Evolutionary conservation across 2,329 filamentous ascomycete genomes (phyloP).

Genomic region (Nigrospora sphaerica): DNA sequence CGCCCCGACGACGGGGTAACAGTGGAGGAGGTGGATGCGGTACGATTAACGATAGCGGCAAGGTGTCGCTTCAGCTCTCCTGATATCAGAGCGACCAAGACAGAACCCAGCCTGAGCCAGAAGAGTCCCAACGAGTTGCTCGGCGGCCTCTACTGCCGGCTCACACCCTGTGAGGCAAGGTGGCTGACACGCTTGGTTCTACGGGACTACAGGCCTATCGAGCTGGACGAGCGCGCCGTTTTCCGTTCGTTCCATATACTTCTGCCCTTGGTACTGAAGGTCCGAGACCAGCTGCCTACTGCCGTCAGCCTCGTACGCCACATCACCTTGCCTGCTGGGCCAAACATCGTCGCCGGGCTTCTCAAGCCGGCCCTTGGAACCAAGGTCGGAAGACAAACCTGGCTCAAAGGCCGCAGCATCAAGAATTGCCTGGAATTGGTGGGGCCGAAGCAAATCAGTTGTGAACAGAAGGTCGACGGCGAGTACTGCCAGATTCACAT

Average conservation of each 20-base stretch:
- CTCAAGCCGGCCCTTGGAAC: slow-evolving; percentile 50
- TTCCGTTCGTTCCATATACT: slow-evolving; percentile 59
- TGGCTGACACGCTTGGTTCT: slow-evolving; percentile 80
- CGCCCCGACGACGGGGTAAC: slow-evolving; percentile 39
- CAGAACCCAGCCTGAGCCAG: slow-evolving; percentile 11
- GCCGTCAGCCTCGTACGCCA: slow-evolving; percentile 49
- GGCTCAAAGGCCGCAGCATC: slow-evolving; percentile 62
- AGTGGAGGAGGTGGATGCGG: slow-evolving; percentile 64
- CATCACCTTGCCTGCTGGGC: slow-evolving; percentile 12
- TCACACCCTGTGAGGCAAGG: slow-evolving; percentile 67
- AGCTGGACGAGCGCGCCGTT: slow-evolving; percentile 49
- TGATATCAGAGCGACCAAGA: slow-evolving; percentile 36
- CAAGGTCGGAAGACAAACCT: slow-evolving; percentile 58
- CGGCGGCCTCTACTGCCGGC: slow-evolving; percentile 47
- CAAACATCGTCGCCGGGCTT: slow-evolving; percentile 14
- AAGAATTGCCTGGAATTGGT: slow-evolving; percentile 66
- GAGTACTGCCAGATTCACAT: slow-evolving; percentile 90
- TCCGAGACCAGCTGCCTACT: slow-evolving; percentile 60
- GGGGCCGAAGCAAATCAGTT: slow-evolving; percentile 54
- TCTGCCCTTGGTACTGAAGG: slow-evolving; percentile 61
- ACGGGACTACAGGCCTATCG: slow-evolving; percentile 65
- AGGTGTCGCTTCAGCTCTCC: slow-evolving; percentile 65
- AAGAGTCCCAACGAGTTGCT: slow-evolving; percentile 38
- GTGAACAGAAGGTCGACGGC: slow-evolving; percentile 79
- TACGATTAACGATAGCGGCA: slow-evolving; percentile 61